Percentiles rank a stretch among this genome's conserved stretches.
Conservation (phyloP, 345 rosid species). For the Brassica rapa region DNA sequence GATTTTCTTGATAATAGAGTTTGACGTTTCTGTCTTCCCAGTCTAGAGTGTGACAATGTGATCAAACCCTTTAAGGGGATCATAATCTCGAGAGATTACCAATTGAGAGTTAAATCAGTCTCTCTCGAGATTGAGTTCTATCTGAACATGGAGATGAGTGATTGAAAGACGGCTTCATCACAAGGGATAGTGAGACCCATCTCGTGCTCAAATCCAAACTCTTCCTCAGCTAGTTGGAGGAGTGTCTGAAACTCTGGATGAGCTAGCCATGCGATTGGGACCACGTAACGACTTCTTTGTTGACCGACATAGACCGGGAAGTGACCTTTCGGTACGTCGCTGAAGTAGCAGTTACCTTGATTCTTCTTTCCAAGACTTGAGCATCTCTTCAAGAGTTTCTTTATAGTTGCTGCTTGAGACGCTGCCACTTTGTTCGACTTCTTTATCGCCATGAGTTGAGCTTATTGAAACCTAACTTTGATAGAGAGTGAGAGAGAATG, state of each 20-base stretch:
- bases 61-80: slow-evolving; percentile 15
- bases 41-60: slow-evolving; percentile 14
- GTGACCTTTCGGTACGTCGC: slow-evolving; percentile 91
- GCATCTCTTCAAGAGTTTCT: slow-evolving; percentile 55
- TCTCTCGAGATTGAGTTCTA: slow-evolving; percentile 22
- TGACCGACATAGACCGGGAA: slow-evolving; percentile 87
- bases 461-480: slow-evolving; percentile 24
- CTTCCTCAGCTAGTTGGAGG: slow-evolving; percentile 81
- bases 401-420: slow-evolving; percentile 51
- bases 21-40: slow-evolving; percentile 12
- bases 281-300: slow-evolving; percentile 69
- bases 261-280: slow-evolving; percentile 72
- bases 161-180: slow-evolving; percentile 72
- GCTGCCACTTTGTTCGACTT: slow-evolving; percentile 36
- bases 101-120: neutral
- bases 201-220: slow-evolving; percentile 81
- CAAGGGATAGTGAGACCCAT: slow-evolving; percentile 95
- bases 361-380: slow-evolving; percentile 68
- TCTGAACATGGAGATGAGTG: slow-evolving; percentile 56
- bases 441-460: slow-evolving; percentile 35
- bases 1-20: slow-evolving; percentile 13
- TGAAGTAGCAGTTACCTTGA: slow-evolving; percentile 36
- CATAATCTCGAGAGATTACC: neutral
- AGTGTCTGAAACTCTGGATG: slow-evolving; percentile 73
- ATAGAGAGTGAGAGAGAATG: neutral